phyloP scores from a whole-genome alignment of 108 stramenopile species.

The Nitzschia inconspicua region DNA sequence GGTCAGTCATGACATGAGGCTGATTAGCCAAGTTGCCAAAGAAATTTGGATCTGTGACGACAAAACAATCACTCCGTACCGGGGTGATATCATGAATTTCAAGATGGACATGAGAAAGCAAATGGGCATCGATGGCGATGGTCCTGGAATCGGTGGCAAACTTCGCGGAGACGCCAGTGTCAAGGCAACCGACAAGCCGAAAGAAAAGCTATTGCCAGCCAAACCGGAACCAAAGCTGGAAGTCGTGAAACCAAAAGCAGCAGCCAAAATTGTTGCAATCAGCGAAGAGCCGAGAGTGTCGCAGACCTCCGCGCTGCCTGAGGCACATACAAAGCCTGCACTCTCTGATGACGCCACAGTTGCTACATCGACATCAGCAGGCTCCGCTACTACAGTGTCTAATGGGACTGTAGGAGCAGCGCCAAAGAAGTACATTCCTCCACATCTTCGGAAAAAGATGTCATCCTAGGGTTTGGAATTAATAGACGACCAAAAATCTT shows the following conservation, averaged over 20 bases:
- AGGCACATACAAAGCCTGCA: constrained; percentile 3
- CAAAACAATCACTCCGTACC: constrained; percentile 81
- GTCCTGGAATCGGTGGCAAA: constrained; percentile 40
- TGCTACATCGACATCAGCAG: constrained; percentile 13
- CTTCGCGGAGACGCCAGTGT: constrained; percentile 80
- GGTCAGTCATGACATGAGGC: constrained; percentile 98
- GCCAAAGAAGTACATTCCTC: constrained; percentile 51
- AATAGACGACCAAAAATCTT: not conserved
- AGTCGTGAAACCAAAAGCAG: constrained; percentile 6
- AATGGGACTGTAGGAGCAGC: not conserved
- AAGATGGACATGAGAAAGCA: constrained; percentile 89
- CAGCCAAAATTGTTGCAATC: constrained; percentile 10
- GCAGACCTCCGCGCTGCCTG: not conserved
- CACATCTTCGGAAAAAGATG: constrained; percentile 57
- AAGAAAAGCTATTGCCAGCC: constrained; percentile 14
- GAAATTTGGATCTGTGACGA: constrained; percentile 99
- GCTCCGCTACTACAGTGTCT: not conserved
- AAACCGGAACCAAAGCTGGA: constrained; percentile 26
- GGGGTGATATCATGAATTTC: constrained; percentile 90
- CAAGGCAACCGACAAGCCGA: constrained; percentile 49
- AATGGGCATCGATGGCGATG: constrained; percentile 62
- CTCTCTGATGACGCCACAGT: constrained; percentile 25
- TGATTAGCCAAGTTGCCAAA: constrained; percentile 95
- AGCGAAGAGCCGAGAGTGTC: not conserved
- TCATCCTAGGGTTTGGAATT: too few species aligned